Percentiles rank a stretch among this genome's conserved stretches.
Conservation (phyloP, 1,284 basidiomycete species). For the Fistulina hepatica region DNA sequence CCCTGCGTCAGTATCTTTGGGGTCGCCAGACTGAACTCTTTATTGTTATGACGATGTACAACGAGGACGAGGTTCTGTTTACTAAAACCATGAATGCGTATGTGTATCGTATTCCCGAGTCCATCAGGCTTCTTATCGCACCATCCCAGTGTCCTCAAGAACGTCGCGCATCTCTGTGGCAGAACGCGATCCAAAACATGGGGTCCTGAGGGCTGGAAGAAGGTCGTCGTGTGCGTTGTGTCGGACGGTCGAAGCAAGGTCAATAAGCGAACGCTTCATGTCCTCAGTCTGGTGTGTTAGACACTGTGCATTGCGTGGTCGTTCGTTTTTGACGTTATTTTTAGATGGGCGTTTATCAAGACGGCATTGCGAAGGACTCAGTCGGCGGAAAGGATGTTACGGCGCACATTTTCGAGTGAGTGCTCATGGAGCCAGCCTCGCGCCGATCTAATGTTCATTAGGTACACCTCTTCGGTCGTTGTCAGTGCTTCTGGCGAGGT, state of each 20-base stretch:
- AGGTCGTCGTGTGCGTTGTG: constrained; percentile 87
- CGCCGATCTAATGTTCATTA: constrained; percentile 22
- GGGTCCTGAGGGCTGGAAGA: constrained; percentile 93
- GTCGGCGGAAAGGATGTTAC: constrained; percentile 88
- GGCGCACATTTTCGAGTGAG: constrained; percentile 87
- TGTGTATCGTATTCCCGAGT: constrained; percentile 21
- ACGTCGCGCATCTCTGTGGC: constrained; percentile 75
- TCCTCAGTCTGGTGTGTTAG: constrained; percentile 55
- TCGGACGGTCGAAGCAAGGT: constrained; percentile 87
- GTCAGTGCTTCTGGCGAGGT: constrained; percentile 83
- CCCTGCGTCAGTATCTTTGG: constrained; percentile 76
- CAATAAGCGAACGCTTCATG: constrained; percentile 80
- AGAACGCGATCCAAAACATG: constrained; percentile 81
- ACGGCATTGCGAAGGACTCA: constrained; percentile 89
- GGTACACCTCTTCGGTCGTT: constrained; percentile 70
- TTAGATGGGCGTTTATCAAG: constrained; percentile 93
- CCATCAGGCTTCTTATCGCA: constrained; percentile 11
- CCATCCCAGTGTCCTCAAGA: constrained; percentile 70
- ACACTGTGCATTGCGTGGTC: constrained; percentile 1
- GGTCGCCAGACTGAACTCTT: constrained; percentile 86
- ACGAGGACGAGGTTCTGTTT: constrained; percentile 86
- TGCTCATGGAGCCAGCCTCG: constrained; percentile 7
- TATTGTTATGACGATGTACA: constrained; percentile 96
- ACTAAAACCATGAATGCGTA: constrained; percentile 80
- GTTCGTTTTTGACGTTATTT: constrained; percentile 8